These are phyloP conservation scores for Tolypocladium tundrense DNA, from an alignment of 2,329 filamentous ascomycete genomes.

Conservation along the genomic window DNA sequence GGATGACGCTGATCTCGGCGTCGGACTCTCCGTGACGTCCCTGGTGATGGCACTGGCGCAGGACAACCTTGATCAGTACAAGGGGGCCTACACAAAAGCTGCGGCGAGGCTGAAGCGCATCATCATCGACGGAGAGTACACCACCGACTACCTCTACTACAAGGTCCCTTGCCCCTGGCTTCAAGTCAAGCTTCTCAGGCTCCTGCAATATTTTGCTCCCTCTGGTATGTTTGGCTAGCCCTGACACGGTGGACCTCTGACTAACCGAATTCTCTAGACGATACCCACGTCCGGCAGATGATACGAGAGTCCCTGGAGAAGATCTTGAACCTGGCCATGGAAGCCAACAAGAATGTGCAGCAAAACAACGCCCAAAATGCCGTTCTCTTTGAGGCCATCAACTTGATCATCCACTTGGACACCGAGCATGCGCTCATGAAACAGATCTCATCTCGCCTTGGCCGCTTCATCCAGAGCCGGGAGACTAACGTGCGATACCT, in stretches of 20 bases:
- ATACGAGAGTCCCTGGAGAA: constrained; percentile 86
- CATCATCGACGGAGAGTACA: constrained; percentile 80
- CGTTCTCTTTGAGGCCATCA: constrained; percentile 95
- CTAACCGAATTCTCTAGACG: constrained; percentile 46
- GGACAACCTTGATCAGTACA: constrained; percentile 90
- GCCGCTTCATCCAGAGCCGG: constrained; percentile 91
- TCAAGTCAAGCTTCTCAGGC: constrained; percentile 82
- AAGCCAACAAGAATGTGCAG: constrained; percentile 95
- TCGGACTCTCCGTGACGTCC: constrained; percentile 90
- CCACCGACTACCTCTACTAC: constrained; percentile 92
- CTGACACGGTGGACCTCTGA: neutral
- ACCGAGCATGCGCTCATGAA: constrained; percentile 93
- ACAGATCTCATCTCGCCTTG: constrained; percentile 82
- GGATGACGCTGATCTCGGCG: constrained; percentile 91
- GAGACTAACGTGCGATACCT: constrained; percentile 97
- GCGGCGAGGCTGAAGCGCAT: constrained; percentile 83
- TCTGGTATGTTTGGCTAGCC: constrained; percentile 51
- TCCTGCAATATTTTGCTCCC: constrained; percentile 93
- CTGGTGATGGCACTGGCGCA: constrained; percentile 90
- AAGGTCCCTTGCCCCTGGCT: constrained; percentile 99
- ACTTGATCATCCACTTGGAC: constrained; percentile 94
- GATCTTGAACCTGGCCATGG: constrained; percentile 83
- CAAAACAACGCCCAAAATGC: constrained; percentile 99
- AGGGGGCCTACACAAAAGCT: constrained; percentile 87
- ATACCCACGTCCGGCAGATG: constrained; percentile 82